phyloP scores from a whole-genome alignment of 2,329 filamentous ascomycete species.

The Diaporthe ilicicola region DNA sequence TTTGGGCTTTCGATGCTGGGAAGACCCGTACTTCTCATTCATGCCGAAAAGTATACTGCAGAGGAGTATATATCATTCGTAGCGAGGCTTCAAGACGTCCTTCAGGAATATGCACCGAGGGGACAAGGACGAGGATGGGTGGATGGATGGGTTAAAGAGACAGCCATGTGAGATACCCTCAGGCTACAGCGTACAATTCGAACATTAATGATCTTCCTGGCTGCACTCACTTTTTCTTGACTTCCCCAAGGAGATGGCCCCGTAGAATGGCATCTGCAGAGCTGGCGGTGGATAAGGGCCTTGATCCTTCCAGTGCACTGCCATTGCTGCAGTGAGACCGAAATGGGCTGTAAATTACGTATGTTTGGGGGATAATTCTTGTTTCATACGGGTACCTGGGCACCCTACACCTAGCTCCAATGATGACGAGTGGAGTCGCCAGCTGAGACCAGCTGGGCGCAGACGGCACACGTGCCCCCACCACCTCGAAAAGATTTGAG shows the following conservation, averaged over 20 bases:
- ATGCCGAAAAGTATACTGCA: not conserved
- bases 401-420: not conserved
- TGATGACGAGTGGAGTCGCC: not conserved
- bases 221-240: not conserved
- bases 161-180: conserved; percentile 10
- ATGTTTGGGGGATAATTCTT: accelerated
- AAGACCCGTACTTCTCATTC: not conserved
- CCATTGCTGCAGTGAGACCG: not conserved
- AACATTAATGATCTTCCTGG: conserved; percentile 3
- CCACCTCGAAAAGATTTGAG: conserved; percentile 25
- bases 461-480: conserved; percentile 18
- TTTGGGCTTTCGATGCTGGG: not conserved
- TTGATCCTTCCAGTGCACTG: not conserved
- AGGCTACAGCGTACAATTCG: conserved; percentile 2
- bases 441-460: not conserved
- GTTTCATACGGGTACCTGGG: not conserved
- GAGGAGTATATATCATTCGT: not conserved
- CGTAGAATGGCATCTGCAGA: not conserved
- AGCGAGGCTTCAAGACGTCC: not conserved
- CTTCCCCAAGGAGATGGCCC: too few relatives aligned
- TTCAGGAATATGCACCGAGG: not conserved
- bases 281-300: not conserved
- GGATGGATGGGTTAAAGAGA: not conserved
- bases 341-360: not conserved
- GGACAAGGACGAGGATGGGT: not conserved